Conservation (phyloP, 1,284 basidiomycete genomes). For the Fomitopsis schrenkii region DNA sequence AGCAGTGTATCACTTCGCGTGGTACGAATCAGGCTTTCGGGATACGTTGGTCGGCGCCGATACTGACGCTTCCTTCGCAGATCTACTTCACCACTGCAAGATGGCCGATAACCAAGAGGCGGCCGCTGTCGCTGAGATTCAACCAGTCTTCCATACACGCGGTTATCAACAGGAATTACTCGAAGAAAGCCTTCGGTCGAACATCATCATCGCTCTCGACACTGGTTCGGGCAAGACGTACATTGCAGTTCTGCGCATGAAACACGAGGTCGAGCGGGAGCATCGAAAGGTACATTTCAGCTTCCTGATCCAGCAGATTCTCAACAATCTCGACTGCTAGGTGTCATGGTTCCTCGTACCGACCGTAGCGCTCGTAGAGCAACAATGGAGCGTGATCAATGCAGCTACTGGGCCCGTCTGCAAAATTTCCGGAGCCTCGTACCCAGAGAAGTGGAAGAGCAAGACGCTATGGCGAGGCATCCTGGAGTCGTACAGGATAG, state of each 20-base stretch:
- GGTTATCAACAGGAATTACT: constrained; percentile 76
- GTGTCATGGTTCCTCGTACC: constrained; percentile 78
- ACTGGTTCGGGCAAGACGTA: constrained; percentile 81
- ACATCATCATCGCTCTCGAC: constrained; percentile 73
- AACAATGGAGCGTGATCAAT: constrained; percentile 61
- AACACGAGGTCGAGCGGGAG: constrained; percentile 57
- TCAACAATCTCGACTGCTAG: constrained; percentile 28
- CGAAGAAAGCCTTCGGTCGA: constrained; percentile 57
- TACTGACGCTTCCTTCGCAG: too few species aligned
- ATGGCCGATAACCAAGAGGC: constrained; percentile 6
- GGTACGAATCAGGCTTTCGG: too few species aligned
- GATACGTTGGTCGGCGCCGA: too few species aligned
- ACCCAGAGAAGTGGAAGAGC: constrained; percentile 78
- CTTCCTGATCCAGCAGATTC: too few species aligned
- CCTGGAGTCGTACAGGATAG: constrained; percentile 49
- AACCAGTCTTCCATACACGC: constrained; percentile 34
- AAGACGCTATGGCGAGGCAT: constrained; percentile 52
- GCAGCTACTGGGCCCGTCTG: constrained; percentile 50
- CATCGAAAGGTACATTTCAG: constrained; percentile 46
- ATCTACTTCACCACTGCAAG: too few species aligned
- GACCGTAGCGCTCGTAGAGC: constrained; percentile 71
- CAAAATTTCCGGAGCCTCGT: constrained; percentile 62
- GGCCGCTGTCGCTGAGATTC: neutral
- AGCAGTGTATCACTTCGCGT: too few species aligned
- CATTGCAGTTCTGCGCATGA: constrained; percentile 71